These are phyloP conservation scores for Xylaria venustula DNA, from an alignment of 495 filamentous ascomycete species.

Conservation along the genomic window DNA sequence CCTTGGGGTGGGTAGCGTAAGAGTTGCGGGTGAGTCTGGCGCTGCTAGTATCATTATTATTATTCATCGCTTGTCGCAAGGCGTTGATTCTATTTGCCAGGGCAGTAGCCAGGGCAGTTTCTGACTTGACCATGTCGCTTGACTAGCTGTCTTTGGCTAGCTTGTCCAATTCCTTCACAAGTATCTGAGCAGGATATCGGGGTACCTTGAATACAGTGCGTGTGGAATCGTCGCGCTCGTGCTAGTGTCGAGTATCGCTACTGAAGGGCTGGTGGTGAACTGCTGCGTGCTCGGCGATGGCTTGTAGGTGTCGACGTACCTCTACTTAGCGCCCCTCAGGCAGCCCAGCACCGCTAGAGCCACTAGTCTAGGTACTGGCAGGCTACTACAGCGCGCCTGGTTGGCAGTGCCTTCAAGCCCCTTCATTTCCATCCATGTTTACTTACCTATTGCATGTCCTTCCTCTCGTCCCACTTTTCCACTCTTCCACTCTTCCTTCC, in stretches of 20 bases:
- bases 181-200: not conserved
- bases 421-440: slow-evolving; percentile 15
- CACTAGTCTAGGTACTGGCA: too few relatives aligned
- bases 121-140: not conserved
- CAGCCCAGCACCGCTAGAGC: too few relatives aligned
- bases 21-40: not conserved
- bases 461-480: not conserved
- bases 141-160: not conserved
- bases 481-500: not conserved
- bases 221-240: not conserved
- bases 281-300: too few relatives aligned
- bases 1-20: too few relatives aligned
- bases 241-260: too few relatives aligned
- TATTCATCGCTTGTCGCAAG: slow-evolving; percentile 12
- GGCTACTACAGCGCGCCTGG: not conserved
- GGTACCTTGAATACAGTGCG: slow-evolving; percentile 1
- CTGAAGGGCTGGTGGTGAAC: too few relatives aligned
- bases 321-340: too few relatives aligned
- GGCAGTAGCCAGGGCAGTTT: too few relatives aligned
- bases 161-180: not conserved
- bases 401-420: slow-evolving; percentile 9
- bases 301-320: too few relatives aligned
- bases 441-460: not conserved
- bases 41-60: not conserved
- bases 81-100: slow-evolving; percentile 7